Base-by-base conservation (phyloP, 2,329 filamentous ascomycete genomes). In the Apiospora aurea region DNA sequence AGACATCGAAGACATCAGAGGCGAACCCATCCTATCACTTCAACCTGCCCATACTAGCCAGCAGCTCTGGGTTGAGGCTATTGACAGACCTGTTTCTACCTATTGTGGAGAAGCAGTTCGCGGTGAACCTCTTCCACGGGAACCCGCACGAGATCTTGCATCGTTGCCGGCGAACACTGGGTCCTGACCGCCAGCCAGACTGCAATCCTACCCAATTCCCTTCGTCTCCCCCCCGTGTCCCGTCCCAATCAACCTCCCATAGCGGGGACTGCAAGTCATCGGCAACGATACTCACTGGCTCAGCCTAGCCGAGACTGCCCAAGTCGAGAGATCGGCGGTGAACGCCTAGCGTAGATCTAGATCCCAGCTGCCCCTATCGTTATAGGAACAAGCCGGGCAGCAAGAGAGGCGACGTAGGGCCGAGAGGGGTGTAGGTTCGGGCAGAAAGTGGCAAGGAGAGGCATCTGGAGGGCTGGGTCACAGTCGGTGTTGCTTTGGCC, bases 121-220 rank as follows among this genome's bases (percentile, higher is more conserved):
- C 49, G 68, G 46, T 69, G 57, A 41, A 11, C 38, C 74, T 76
- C 75, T 77, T 75, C 73, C 67, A 78, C 79, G 79, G 79, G 78
- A 80, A 73, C 74, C 77, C 77, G 78, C 79, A 79, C 78, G 70
- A 77, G 71, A 47, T 74, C 73, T 73, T 76, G 78, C 78, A 78
- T 77, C 78, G 74, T 73, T 76, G 75, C 73, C 75, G 78, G 74
- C 68, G 78, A 80, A 79, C 78, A 72, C 73, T 72, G 72, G 73
- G 76, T 75, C 76, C 73, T 78, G 76, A 79, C 79, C 78, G 78
- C 78, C 69, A 76, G 72, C 70, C 69, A 53, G 68, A 53, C 46
- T 41, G 46, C 41, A 26, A 68, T 24, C 14, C 41, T 68, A 69
- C 47, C 68, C 68, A 69, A 69, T 51, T 46, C 21, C 38, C 43